phyloP scores from a whole-genome alignment of 2,329 filamentous ascomycete species.

The Cryoendolithus antarcticus region DNA sequence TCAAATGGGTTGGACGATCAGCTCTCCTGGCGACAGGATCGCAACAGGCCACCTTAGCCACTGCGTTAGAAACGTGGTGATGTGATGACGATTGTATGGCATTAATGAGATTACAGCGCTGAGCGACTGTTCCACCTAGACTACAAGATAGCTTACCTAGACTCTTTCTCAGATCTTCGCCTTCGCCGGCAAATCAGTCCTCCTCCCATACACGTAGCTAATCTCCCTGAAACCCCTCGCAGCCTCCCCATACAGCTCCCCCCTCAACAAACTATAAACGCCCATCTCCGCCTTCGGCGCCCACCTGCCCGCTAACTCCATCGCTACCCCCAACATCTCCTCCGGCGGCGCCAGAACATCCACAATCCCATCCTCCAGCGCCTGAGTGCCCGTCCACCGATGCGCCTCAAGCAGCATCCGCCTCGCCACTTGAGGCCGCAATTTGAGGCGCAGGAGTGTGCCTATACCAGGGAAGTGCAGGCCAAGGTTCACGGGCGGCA shows the following conservation, averaged over 20 bases:
- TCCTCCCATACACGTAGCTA: conserved; percentile 41
- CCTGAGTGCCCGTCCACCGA: conserved; percentile 40
- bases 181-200: conserved; percentile 31
- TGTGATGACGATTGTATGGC: too few relatives aligned
- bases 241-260: conserved; percentile 43
- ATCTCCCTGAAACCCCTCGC: conserved; percentile 38
- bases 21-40: too few relatives aligned
- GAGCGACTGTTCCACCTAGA: too few relatives aligned
- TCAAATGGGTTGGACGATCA: too few relatives aligned
- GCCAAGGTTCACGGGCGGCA: conserved; percentile 42
- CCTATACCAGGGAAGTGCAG: conserved; percentile 45
- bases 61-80: too few relatives aligned
- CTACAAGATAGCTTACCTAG: neutral
- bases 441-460: conserved; percentile 38
- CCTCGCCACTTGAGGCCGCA: conserved; percentile 37
- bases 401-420: conserved; percentile 46
- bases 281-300: conserved; percentile 34
- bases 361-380: conserved; percentile 40
- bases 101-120: too few relatives aligned
- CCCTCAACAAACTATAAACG: conserved; percentile 38
- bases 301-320: conserved; percentile 31
- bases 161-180: conserved; percentile 31
- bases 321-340: conserved; percentile 34
- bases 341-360: conserved; percentile 39
- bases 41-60: too few relatives aligned